Evolutionary conservation across 345 rosid genomes (phyloP).

Genomic region (Eucalyptus leucophloia): DNA sequence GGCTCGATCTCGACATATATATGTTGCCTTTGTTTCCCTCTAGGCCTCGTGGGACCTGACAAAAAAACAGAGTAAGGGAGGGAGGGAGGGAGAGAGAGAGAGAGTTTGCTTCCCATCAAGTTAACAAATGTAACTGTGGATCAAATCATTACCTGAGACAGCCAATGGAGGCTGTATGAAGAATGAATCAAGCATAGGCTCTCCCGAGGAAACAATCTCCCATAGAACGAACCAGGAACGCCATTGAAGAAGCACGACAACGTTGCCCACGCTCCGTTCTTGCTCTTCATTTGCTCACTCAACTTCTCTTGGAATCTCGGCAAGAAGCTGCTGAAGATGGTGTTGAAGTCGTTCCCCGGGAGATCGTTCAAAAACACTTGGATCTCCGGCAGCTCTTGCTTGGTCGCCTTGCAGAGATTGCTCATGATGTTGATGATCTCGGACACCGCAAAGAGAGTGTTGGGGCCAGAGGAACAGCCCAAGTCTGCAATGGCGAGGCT

Average conservation of each 20-base stretch:
- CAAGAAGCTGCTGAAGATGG: constrained; percentile 16
- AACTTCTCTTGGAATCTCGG: background rate
- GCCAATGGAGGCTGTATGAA: constrained; percentile 42
- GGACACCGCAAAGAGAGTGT: background rate
- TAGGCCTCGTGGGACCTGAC: constrained; percentile 33
- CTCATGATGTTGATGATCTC: background rate
- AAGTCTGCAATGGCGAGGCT: background rate
- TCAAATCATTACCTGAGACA: constrained; percentile 21
- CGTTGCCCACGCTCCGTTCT: background rate
- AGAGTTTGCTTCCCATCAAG: background rate
- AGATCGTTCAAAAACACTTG: constrained; percentile 45
- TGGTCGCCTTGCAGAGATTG: constrained; percentile 1
- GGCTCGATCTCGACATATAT: background rate
- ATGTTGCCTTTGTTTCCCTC: constrained; percentile 26
- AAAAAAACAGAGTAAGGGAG: background rate
- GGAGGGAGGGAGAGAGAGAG: background rate
- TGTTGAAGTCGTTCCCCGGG: constrained; percentile 46
- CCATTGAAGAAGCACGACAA: constrained; percentile 12
- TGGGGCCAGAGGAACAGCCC: constrained; percentile 37
- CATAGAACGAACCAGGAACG: constrained; percentile 34
- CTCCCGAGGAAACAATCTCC: constrained; percentile 23
- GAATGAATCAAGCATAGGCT: constrained; percentile 35
- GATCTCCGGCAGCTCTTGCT: constrained; percentile 9
- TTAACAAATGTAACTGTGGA: background rate
- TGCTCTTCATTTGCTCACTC: background rate